Conservation (phyloP, 495 filamentous ascomycete genomes). For the Penicillium pancosmium region DNA sequence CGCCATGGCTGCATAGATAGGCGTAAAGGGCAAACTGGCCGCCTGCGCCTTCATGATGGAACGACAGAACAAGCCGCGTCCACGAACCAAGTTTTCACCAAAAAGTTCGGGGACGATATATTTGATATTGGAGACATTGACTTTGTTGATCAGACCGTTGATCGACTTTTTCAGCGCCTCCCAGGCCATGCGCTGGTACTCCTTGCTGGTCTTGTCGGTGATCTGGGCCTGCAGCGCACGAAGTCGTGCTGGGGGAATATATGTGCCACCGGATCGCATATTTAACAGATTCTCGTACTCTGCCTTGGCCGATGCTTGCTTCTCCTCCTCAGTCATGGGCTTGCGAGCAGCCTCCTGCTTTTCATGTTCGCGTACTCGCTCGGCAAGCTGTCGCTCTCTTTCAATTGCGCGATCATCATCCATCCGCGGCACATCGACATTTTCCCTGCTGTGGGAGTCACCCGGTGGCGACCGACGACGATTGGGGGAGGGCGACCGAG, state of each 20-base stretch:
- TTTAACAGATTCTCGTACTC: slow-evolving; percentile 90
- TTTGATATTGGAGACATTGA: slow-evolving; percentile 97
- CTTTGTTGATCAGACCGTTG: slow-evolving; percentile 98
- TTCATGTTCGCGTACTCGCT: slow-evolving; percentile 60
- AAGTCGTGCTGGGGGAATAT: slow-evolving; percentile 90
- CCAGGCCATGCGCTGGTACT: slow-evolving; percentile 99
- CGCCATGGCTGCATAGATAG: slow-evolving; percentile 91
- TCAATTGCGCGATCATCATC: slow-evolving; percentile 61
- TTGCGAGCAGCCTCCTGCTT: slow-evolving; percentile 53
- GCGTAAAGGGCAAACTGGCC: slow-evolving; percentile 92
- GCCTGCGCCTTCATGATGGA: slow-evolving; percentile 98
- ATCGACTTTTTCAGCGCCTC: slow-evolving; percentile 98
- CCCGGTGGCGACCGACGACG: slow-evolving; percentile 62
- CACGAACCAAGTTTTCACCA: slow-evolving; percentile 88
- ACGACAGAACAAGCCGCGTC: slow-evolving; percentile 88
- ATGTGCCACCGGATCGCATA: slow-evolving; percentile 91
- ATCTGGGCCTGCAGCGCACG: slow-evolving; percentile 94
- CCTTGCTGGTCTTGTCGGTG: slow-evolving; percentile 92
- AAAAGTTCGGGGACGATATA: slow-evolving; percentile 95
- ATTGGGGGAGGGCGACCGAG: slow-evolving; percentile 65
- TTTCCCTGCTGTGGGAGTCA: slow-evolving; percentile 36
- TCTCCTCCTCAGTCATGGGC: slow-evolving; percentile 77
- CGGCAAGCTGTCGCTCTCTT: slow-evolving; percentile 63
- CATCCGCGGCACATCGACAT: slow-evolving; percentile 47
- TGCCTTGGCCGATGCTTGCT: slow-evolving; percentile 78